Evolutionary conservation across 352 stramenopile species (phyloP), one percentile per base, ranked within the genome.

Genomic region (Pythium aquatile): DNA sequence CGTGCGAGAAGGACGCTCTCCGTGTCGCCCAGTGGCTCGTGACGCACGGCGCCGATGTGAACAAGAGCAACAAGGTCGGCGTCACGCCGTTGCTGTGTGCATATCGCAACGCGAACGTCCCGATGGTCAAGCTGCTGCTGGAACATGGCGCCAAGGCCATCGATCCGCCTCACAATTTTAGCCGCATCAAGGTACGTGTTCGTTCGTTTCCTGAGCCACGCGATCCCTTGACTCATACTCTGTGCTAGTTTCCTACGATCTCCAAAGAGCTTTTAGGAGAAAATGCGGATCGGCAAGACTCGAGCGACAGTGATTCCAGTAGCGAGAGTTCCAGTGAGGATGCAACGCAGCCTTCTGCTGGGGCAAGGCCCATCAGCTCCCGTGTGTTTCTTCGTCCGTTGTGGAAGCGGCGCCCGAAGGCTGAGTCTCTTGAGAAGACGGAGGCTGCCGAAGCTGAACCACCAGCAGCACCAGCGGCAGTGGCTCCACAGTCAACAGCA

Each of bases 81-180:
- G 59, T 80, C 13, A 77, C 77, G 10, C 77, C 81, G 17, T 61
- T 90, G 47, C 67, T 90, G 53, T 85, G 77, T 39, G 79, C 77
- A 17, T 87, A 85, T 53, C 68, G 74, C 24, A 85, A 86, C 61
- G 69, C 76, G 40, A 88, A 90, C 39, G 26, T 51, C 9, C 62
- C 62, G 28, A 62, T 88, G 3, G 76, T 76, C 26, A 72, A 59
- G 24, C 35, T 87, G 47, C 62, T 90, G 56, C 69, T 90, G 16
- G 63, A 75, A 16, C 75, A 81, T n/a, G 77, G 76, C 1, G 74
- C 81, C 2, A 61, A 64, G 8, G 77, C 73, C 20, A 60, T 84
- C 17, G 65, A 78, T 8, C 71, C 65, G 0, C 61, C 69, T 3
- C 61, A 64, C 16, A 57, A 56, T 5, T 81, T 77, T 55, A 80